Evolutionary conservation across 306 rosid genomes (phyloP).

Genomic region (Prinsepia uniflora): DNA sequence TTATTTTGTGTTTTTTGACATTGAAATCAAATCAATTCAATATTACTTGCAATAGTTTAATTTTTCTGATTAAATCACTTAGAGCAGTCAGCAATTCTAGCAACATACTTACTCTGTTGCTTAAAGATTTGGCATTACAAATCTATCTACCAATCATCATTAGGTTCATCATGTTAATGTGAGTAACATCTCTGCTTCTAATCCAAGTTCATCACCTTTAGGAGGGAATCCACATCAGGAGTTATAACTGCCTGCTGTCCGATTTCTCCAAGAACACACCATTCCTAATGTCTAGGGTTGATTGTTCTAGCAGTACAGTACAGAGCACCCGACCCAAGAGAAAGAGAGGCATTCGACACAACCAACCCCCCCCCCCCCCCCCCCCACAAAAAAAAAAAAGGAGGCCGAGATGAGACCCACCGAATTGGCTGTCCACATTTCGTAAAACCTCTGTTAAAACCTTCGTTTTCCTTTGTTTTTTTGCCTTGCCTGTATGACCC

Average conservation of each 20-base stretch:
- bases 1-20: no score
- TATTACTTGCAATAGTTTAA: background rate
- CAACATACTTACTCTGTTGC: constrained; percentile 30
- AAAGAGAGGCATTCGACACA: no score
- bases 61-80: background rate
- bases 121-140: constrained; percentile 21
- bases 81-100: constrained; percentile 21
- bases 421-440: no score
- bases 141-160: background rate
- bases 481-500: no score
- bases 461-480: no score
- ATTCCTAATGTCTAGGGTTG: constrained; percentile 39
- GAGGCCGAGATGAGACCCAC: no score
- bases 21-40: background rate
- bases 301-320: constrained; percentile 42
- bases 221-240: constrained; percentile 45
- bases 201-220: constrained; percentile 28
- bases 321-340: no score
- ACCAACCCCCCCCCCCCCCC: no score
- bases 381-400: no score
- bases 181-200: background rate
- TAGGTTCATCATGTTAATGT: constrained; percentile 1
- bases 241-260: constrained; percentile 40
- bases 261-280: constrained; percentile 55
- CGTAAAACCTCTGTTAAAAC: no score